Evolutionary conservation across 768 basidiomycete species (phyloP).

Genomic region (Russula earlei): DNA sequence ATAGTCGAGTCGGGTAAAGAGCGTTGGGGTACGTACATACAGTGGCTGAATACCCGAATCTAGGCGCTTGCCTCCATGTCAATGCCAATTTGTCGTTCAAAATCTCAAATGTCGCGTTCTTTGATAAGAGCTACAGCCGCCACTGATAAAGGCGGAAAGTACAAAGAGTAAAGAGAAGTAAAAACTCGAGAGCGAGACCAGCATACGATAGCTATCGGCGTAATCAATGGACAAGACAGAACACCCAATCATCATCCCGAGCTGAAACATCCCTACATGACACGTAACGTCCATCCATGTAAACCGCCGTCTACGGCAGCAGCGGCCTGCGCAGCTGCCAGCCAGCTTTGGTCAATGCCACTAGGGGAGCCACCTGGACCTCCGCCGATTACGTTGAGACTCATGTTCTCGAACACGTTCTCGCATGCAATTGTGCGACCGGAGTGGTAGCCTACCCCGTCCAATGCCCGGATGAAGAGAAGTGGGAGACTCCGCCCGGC

Average conservation of each 20-base stretch:
- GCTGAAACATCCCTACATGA: constrained; percentile 42
- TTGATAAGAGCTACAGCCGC: constrained; percentile 11
- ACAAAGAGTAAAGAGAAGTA: neutral
- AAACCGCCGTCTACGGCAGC: constrained; percentile 56
- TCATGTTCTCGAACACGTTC: constrained; percentile 64
- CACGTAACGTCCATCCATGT: constrained; percentile 71
- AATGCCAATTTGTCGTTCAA: too few species aligned
- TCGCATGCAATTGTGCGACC: constrained; percentile 78
- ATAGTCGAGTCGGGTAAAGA: neutral
- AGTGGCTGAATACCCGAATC: too few species aligned
- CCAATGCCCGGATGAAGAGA: constrained; percentile 69
- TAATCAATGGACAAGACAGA: constrained; percentile 4
- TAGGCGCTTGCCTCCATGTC: too few species aligned
- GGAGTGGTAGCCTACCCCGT: constrained; percentile 86
- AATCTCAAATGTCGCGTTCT: neutral
- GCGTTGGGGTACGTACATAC: constrained; percentile 1
- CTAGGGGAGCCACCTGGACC: constrained; percentile 36
- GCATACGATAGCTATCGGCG: constrained; percentile 3
- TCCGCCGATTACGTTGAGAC: constrained; percentile 41
- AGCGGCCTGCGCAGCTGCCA: constrained; percentile 65
- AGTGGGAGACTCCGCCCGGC: constrained; percentile 64
- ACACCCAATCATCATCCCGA: constrained; percentile 5
- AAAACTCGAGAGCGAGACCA: neutral
- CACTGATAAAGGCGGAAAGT: constrained; percentile 3
- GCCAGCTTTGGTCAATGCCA: constrained; percentile 54